Evolutionary conservation across 202 grass and related monocot species (phyloP), one percentile per base, ranked within the genome.

Genomic region (Alloteropsis angusta): DNA sequence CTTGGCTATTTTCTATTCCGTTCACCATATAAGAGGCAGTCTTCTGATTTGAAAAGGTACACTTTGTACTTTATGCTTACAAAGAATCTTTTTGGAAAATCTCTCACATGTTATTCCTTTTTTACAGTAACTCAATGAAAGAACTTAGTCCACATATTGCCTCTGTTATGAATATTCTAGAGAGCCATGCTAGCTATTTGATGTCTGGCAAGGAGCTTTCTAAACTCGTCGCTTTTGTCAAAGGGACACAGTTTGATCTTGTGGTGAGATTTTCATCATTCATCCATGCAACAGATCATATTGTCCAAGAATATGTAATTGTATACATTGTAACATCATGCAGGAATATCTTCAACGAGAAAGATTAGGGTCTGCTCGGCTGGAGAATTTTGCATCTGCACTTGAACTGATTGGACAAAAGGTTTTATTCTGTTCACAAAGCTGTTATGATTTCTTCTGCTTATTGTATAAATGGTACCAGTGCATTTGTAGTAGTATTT

Each of bases 201-300:
- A 98, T 98, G 92, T 98, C 95, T 82, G 95, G 89, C 76, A 98
- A 95, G 85, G 95, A 95, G 87, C 95, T 98, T 83, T 93, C 95
- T 62, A 98, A 98, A 74, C 92, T 98, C 5, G 95, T 98, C 43
- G 90, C 95, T 80, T 98, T 98, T 93, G 95, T 98, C 41, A 98
- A 98, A 84, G 95, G 95, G 78, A 95, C 95, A 83, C 92, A 98
- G 19, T 98, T 98, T 89, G 95, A 98, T 89, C 89, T 98, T 85
- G 92, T 98, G 95, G 95, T 98, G 66, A 88, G 74, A 61, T 82
- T 82, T 28, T 70, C 38, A 49, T 56, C 53, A 72, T 74, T 85
- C 41, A 62, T 82, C 30, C 54, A 28, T 12, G 13, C 12, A 25
- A 36, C n/a, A n/a, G 59, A 23, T 77, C 65, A 65, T 81, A 65